Conservation (phyloP, 2,329 filamentous ascomycete genomes). For the Cryphonectria nitschkei region DNA sequence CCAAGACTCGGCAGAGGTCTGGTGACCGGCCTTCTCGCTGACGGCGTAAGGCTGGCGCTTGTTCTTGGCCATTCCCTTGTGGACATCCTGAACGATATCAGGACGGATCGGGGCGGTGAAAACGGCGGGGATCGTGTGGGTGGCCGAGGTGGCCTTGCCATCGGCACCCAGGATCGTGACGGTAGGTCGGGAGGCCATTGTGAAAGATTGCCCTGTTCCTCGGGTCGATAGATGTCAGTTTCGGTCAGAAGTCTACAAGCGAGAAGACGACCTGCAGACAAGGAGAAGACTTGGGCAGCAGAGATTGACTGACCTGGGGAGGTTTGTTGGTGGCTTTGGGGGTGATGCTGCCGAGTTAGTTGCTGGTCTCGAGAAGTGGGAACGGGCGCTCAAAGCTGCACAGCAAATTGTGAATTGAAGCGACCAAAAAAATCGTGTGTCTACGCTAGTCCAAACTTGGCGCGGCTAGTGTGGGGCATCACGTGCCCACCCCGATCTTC, state of each 20-base stretch:
- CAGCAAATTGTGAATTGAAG: conserved; percentile 20
- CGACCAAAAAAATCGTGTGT: conserved; percentile 25
- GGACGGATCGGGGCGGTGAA: conserved; percentile 97
- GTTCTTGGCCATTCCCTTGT: conserved; percentile 99
- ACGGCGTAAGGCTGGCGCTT: conserved; percentile 99
- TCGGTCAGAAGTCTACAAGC: background rate
- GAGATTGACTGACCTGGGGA: conserved; percentile 24
- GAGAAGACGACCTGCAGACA: background rate
- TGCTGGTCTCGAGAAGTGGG: conserved; percentile 11
- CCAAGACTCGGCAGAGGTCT: conserved; percentile 99
- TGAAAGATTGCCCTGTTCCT: conserved; percentile 36
- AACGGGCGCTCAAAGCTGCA: background rate
- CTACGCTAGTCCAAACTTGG: conserved; percentile 3
- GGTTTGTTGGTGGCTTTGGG: conserved; percentile 25
- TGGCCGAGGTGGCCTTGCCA: conserved; percentile 87
- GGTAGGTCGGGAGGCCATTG: conserved; percentile 95
- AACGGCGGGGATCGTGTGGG: conserved; percentile 92
- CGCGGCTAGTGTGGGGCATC: background rate
- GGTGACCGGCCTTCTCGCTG: conserved; percentile 99
- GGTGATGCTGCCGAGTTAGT: conserved; percentile 16
- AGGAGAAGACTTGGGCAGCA: conserved; percentile 2
- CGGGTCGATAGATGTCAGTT: conserved; percentile 17
- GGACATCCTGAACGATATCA: conserved; percentile 98
- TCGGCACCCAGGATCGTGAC: conserved; percentile 97
- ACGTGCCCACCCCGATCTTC: background rate